Conservation (phyloP, 1,284 basidiomycete species). For the Cerrena zonata region DNA sequence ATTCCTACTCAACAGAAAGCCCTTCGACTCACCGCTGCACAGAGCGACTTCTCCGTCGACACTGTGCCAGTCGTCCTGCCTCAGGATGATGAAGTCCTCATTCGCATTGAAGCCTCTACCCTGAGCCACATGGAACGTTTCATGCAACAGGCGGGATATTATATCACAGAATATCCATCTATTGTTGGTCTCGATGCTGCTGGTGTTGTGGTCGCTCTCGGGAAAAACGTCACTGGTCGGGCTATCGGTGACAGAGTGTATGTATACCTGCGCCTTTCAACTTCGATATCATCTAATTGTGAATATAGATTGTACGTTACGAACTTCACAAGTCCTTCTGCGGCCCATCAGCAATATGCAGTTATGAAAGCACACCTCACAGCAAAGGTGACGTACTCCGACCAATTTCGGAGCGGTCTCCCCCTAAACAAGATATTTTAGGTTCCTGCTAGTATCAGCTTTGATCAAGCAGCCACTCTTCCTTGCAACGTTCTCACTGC, state of each 20-base stretch:
- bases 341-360: constrained; percentile 22
- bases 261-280: constrained; percentile 1
- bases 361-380: constrained; percentile 11
- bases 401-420: neutral
- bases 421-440: constrained; percentile 14
- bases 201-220: constrained; percentile 42
- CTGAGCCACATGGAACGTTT: constrained; percentile 38
- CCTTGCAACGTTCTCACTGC: constrained; percentile 23
- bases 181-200: constrained; percentile 43
- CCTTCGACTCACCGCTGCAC: constrained; percentile 12
- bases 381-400: constrained; percentile 15
- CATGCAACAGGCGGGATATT: constrained; percentile 20
- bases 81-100: constrained; percentile 27
- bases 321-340: constrained; percentile 7
- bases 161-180: constrained; percentile 27
- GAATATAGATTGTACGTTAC: neutral
- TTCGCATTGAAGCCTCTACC: constrained; percentile 29
- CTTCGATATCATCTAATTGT: constrained; percentile 15
- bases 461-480: constrained; percentile 37
- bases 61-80: constrained; percentile 17
- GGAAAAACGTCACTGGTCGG: constrained; percentile 36
- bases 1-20: constrained; percentile 21
- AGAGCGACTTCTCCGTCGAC: constrained; percentile 13
- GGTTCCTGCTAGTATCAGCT: constrained; percentile 40
- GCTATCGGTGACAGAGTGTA: constrained; percentile 46